These are phyloP conservation scores for Fusarium sp. DNA, from an alignment of 2,329 filamentous ascomycete species.

Conservation along the genomic window DNA sequence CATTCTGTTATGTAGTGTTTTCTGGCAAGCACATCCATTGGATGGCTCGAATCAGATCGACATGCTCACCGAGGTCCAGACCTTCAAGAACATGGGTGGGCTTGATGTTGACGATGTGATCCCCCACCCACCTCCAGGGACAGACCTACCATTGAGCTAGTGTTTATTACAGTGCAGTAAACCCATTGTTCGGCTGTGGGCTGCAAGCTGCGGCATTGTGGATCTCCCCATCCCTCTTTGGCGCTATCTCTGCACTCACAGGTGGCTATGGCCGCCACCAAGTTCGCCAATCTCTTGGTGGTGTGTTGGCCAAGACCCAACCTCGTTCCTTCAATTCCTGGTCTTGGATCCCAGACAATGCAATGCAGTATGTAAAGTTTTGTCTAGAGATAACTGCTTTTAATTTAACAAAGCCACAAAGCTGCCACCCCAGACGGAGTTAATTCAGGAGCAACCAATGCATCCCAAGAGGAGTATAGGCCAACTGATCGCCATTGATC, in stretches of 20 bases:
- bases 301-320: slow-evolving; percentile 25
- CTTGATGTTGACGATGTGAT: slow-evolving; percentile 26
- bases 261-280: slow-evolving; percentile 29
- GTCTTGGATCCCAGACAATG: neutral
- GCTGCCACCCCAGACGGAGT: neutral
- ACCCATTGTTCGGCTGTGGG: slow-evolving; percentile 11
- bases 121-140: slow-evolving; percentile 34
- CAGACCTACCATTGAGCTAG: slow-evolving; percentile 26
- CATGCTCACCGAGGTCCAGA: slow-evolving; percentile 43
- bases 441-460: neutral
- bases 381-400: neutral
- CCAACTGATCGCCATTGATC: slow-evolving; percentile 1
- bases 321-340: neutral
- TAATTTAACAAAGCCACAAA: neutral
- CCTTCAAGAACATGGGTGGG: slow-evolving; percentile 32
- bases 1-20: slow-evolving; percentile 32
- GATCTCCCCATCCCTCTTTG: slow-evolving; percentile 6
- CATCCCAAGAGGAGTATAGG: neutral
- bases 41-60: slow-evolving; percentile 35
- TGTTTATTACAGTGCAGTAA: slow-evolving; percentile 13
- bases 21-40: slow-evolving; percentile 25
- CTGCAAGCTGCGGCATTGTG: slow-evolving; percentile 26
- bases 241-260: slow-evolving; percentile 24
- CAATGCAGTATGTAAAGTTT: neutral
- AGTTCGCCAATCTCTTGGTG: slow-evolving; percentile 42